Percentiles rank a stretch among this genome's conserved stretches.
phyloP scores from a whole-genome alignment of 345 rosid species.

The Melaleuca quinquenervia region DNA sequence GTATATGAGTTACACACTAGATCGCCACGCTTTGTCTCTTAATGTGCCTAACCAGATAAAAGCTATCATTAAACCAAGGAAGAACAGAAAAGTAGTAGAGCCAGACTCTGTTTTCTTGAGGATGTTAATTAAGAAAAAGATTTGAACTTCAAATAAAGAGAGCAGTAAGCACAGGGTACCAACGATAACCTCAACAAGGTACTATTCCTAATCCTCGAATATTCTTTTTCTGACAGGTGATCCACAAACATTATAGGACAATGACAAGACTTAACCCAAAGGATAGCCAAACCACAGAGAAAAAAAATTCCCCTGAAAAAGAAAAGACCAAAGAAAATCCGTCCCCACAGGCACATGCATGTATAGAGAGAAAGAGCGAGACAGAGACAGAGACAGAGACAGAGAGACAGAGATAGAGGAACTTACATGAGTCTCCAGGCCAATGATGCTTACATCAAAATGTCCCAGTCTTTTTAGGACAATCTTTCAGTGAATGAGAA shows the following conservation, averaged over 20 bases:
- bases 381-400: neutral
- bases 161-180: neutral
- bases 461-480: neutral
- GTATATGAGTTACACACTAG: neutral
- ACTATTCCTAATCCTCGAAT: neutral
- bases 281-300: neutral
- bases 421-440: neutral
- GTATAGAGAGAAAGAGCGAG: neutral
- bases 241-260: neutral
- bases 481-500: neutral
- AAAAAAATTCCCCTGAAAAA: neutral
- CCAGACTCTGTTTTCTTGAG: neutral
- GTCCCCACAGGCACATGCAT: neutral
- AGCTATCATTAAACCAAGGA: neutral
- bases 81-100: neutral
- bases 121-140: neutral
- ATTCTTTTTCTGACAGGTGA: neutral
- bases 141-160: neutral
- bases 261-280: neutral
- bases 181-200: neutral
- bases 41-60: neutral
- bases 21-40: neutral
- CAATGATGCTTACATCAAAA: neutral
- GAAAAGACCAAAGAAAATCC: neutral
- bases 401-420: neutral